phyloP scores from a whole-genome alignment of 1,139 yeast species.

The Pichia sp. region DNA sequence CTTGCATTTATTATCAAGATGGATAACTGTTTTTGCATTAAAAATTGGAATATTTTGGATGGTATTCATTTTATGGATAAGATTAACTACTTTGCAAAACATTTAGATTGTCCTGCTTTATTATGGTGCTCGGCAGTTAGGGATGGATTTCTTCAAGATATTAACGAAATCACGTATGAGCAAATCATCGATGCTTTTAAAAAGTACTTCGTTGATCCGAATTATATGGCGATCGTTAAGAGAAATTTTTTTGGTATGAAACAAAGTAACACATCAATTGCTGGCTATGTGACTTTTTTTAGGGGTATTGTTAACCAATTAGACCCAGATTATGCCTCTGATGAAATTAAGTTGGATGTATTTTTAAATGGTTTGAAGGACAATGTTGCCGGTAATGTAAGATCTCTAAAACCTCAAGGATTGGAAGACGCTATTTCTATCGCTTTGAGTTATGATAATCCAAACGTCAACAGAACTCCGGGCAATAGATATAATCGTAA shows the following conservation, averaged over 20 bases:
- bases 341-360: not conserved
- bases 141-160: no score
- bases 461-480: not conserved
- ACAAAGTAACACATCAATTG: not conserved
- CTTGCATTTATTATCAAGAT: no score
- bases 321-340: not conserved
- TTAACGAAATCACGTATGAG: no score
- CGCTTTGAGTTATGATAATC: not conserved
- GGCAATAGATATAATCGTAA: no score
- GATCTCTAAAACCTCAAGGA: not conserved
- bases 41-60: not conserved
- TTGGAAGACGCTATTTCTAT: not conserved
- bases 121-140: not conserved
- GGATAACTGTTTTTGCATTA: not conserved
- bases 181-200: no score
- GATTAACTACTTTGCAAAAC: not conserved
- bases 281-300: not conserved
- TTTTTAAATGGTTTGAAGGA: not conserved
- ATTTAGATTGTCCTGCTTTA: not conserved
- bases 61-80: not conserved
- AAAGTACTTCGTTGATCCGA: not conserved
- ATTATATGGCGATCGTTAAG: not conserved
- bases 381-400: not conserved
- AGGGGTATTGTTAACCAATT: not conserved
- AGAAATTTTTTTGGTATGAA: not conserved